Evolutionary conservation across 2,329 filamentous ascomycete species (phyloP).

Genomic region (Pseudovirgaria hyperparasitica): DNA sequence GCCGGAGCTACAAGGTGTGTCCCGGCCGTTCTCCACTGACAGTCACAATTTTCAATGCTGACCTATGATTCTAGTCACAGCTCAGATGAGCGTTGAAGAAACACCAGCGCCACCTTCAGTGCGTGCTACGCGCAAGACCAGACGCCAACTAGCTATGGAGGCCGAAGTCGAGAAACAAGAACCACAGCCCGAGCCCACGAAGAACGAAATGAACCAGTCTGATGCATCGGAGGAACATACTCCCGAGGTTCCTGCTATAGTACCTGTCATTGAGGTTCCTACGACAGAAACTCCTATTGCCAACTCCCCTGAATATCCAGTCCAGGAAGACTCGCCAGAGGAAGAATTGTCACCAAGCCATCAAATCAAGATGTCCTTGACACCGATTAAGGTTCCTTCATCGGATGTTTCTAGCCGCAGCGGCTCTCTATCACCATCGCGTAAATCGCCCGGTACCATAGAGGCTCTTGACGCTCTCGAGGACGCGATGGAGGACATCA

Average conservation of each 20-base stretch:
- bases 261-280: slow-evolving; percentile 1
- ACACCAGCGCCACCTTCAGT: slow-evolving; percentile 13
- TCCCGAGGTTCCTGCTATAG: not conserved
- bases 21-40: slow-evolving; percentile 2
- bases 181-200: slow-evolving; percentile 9
- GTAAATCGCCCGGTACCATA: slow-evolving; percentile 25
- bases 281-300: slow-evolving; percentile 11
- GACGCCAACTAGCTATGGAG: slow-evolving; percentile 20
- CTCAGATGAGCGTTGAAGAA: slow-evolving; percentile 10
- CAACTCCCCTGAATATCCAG: slow-evolving; percentile 14
- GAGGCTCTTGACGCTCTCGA: slow-evolving; percentile 39
- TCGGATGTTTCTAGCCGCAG: slow-evolving; percentile 6
- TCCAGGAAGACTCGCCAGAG: slow-evolving; percentile 8
- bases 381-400: not conserved
- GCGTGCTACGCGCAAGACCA: slow-evolving; percentile 18
- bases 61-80: slow-evolving; percentile 5
- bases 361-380: slow-evolving; percentile 1
- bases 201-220: not conserved
- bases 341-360: not conserved
- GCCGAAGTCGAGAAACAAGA: slow-evolving; percentile 11
- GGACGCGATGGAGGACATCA: slow-evolving; percentile 37
- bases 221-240: not conserved
- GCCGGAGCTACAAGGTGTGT: slow-evolving; percentile 11
- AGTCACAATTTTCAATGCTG: too few species aligned
- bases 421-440: slow-evolving; percentile 11